Evolutionary conservation across 768 basidiomycete genomes (phyloP), one percentile per base, ranked within the genome.

Genomic region (Pholiota molesta): DNA sequence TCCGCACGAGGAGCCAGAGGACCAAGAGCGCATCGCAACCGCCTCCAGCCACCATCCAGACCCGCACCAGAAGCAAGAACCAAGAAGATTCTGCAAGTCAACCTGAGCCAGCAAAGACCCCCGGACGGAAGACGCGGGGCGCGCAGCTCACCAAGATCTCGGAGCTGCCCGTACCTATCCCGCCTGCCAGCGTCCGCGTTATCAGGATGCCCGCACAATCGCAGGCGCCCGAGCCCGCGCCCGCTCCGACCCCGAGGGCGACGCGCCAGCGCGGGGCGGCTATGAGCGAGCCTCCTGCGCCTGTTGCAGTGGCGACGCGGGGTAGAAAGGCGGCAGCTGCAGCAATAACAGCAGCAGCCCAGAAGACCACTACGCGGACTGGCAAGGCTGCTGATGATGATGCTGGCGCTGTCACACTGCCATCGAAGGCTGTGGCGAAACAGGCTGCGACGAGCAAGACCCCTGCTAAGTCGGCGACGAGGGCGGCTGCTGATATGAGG

Each of bases 81-180:
- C 35, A 31, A 10, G 37, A 19, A 17, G 21, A 51, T 3, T 9
- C 31, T 16, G 23, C 47, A 61, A 13, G 55, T 17, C 56, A 65
- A 47, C 52, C 33, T 17, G 47, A 49, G 14, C 47, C 23, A 3
- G 21, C 23, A 3, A 49, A 19, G n/a, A 21, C 47, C 4, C n/a
- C 42, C 19, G 42, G 40, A 16, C 60, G 62, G 26, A 57, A 49
- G 19, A 57, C 61, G 28, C 42, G 63, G 40, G 57, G 62, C 51
- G 39, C 16, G 1, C 31, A 35, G 21, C 35, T 65, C 21, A 67
- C 16, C 60, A 68, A 64, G 42, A 65, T 72, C 37, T 62, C 70
- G 4, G 68, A 71, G 37, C 31, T 72, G 17, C 70, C 71, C 51
- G 53, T 72, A 10, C 71, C 71, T 14, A 19, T 23, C 7, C 63